Conservation (phyloP, 371 early-diverging fungal genomes). For the Mortierella sp. region DNA sequence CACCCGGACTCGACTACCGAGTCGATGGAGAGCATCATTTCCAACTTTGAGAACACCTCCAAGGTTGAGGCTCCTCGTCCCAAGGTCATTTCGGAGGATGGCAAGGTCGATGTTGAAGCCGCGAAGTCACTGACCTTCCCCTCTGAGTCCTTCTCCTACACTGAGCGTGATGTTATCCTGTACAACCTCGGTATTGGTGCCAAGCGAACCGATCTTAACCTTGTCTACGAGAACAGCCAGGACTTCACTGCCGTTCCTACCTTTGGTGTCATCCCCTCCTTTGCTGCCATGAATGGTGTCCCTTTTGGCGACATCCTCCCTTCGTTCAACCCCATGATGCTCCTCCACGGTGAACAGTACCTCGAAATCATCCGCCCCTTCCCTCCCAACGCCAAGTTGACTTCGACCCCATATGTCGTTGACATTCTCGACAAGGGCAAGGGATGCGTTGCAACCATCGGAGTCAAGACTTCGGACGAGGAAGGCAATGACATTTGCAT, state of each 20-base stretch:
- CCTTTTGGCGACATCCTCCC: conserved; percentile 86
- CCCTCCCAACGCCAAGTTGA: conserved; percentile 86
- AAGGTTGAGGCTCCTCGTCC: conserved; percentile 52
- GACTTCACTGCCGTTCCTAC: conserved; percentile 91
- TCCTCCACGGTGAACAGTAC: conserved; percentile 98
- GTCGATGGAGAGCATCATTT: conserved; percentile 88
- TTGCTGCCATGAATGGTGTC: conserved; percentile 75
- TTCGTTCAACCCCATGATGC: conserved; percentile 97
- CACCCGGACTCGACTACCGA: conserved; percentile 88
- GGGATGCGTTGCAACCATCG: conserved; percentile 87
- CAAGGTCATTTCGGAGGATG: conserved; percentile 42
- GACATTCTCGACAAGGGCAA: conserved; percentile 98
- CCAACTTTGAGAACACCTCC: conserved; percentile 73
- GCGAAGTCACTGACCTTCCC: conserved; percentile 71
- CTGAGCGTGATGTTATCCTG: conserved; percentile 92
- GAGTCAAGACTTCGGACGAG: conserved; percentile 86
- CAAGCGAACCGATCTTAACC: conserved; percentile 85
- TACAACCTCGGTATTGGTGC: conserved; percentile 97
- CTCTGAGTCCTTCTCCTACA: conserved; percentile 76
- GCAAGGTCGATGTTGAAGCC: conserved; percentile 76
- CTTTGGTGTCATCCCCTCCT: conserved; percentile 92
- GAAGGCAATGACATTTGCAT: conserved; percentile 84
- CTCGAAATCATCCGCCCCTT: conserved; percentile 87
- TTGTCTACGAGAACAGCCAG: conserved; percentile 92
- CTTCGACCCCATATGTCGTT: conserved; percentile 82